Base-by-base conservation (phyloP, 805 yeast species). In the Metschnikowia continentalis region DNA sequence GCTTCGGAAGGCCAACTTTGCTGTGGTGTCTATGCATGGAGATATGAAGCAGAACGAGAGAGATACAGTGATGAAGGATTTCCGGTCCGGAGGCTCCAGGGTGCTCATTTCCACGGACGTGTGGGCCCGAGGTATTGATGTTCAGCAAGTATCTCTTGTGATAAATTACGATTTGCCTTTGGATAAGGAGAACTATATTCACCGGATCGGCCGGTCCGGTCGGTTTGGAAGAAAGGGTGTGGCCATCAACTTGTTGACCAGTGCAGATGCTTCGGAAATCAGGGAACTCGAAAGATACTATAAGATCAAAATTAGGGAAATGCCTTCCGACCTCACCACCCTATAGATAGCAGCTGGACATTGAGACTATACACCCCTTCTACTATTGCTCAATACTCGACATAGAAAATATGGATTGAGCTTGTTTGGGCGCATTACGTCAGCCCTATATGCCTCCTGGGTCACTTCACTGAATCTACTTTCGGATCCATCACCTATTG, bases 161-260 rank as follows among this genome's bases (percentile, higher is more conserved):
- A 89, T 92, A 65, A 92, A 92, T 80, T 92, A 88, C 75, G 99
- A 92, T 72, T 76, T 92, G 69, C 98, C 99, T 50, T 71, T 81
- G 57, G 90, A 94, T 79, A 84, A 86, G 68, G 98, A 92, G 72
- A 92, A 92, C 80, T 92, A 92, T 72, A 85, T 92, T 66, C 99
- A 92, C 78, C 83, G 99, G 74, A 92, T 92, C 60, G 99, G 99
- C 71, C 86, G 99, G 72, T 90, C 96, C 61, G 99, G 98, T 58
- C 84, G 99, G 69, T 92, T 92, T 77, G 99, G 99, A 62, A 84
- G 99, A 74, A 92, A 91, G 78, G 99, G 96, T 78, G 96, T 88
- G 64, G 97, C 99, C 52, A 89, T 92, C 71, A 94, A 91, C 79
- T 87, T 94, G 63, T 84, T 90, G 64, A 90, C 97, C 51, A 78